phyloP scores from a whole-genome alignment of 352 stramenopile species.

The Peronospora farinosa region DNA sequence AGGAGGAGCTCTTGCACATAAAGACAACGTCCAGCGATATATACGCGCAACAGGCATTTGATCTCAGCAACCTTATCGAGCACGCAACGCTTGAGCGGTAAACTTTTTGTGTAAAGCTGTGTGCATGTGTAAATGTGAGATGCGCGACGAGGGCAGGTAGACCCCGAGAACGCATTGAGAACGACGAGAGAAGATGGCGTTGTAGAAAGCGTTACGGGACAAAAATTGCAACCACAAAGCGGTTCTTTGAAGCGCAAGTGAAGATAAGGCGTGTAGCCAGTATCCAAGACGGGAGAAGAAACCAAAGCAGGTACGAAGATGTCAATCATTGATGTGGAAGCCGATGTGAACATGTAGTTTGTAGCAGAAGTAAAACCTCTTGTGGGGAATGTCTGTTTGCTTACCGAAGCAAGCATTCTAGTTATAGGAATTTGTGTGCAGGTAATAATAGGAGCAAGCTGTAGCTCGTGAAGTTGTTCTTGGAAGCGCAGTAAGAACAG shows the following conservation, averaged over 20 bases:
- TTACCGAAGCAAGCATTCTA: not conserved
- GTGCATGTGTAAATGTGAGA: constrained; percentile 23
- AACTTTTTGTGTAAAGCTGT: constrained; percentile 6
- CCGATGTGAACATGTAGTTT: constrained; percentile 11
- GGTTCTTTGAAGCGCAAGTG: constrained; percentile 9
- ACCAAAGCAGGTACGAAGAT: constrained; percentile 2
- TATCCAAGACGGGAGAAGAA: not conserved
- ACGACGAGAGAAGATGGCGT: constrained; percentile 19
- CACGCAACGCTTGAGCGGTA: constrained; percentile 41
- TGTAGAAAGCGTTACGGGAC: constrained; percentile 25
- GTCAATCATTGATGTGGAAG: constrained; percentile 12
- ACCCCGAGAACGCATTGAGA: not conserved
- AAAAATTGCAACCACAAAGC: constrained; percentile 21
- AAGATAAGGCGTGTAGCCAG: constrained; percentile 11
- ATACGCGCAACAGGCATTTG: constrained; percentile 54
- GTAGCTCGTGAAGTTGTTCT: constrained; percentile 56
- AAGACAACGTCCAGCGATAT: constrained; percentile 60
- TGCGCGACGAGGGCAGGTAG: constrained; percentile 7
- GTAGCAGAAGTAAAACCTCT: not conserved
- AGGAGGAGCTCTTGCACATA: constrained; percentile 76
- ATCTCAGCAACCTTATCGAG: constrained; percentile 47
- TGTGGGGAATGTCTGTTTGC: not conserved
- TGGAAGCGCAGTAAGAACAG: constrained; percentile 58
- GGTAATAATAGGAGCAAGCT: constrained; percentile 56
- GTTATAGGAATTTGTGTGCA: not conserved